A percentile compares a stretch with the other conserved stretches of the same genome.
phyloP scores from a whole-genome alignment of 306 rosid species.

The Dryas octopetala region DNA sequence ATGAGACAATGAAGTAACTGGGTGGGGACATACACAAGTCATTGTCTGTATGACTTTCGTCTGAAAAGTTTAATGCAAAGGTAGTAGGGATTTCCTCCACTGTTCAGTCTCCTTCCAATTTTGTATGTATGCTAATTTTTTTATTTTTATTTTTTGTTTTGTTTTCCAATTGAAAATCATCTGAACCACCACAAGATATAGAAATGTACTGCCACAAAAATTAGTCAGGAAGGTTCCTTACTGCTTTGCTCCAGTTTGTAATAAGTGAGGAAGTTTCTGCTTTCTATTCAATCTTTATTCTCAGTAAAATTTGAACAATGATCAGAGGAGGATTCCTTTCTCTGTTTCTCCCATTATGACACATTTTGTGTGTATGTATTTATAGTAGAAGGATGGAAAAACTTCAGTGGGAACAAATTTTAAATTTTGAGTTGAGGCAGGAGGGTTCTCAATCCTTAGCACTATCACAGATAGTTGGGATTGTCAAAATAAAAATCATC shows the following conservation, averaged over 20 bases:
- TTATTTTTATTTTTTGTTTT: background rate
- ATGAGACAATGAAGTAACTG: conserved; percentile 33
- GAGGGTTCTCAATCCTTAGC: background rate
- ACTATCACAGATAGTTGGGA: background rate
- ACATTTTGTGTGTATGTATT: background rate
- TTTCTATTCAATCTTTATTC: background rate
- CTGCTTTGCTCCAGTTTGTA: conserved; percentile 18
- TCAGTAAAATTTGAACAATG: background rate
- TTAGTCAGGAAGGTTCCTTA: conserved; percentile 20
- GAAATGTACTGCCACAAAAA: no score
- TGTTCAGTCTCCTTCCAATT: background rate
- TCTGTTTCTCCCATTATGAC: no score
- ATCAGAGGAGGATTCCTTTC: conserved; percentile 8
- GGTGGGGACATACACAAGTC: conserved; percentile 22
- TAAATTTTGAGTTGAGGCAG: background rate
- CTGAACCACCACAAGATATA: background rate
- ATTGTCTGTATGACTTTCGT: background rate
- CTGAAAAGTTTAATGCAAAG: background rate
- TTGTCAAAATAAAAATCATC: background rate
- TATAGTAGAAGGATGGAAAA: background rate
- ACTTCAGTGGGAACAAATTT: background rate
- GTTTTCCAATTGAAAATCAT: background rate
- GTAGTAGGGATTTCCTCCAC: background rate
- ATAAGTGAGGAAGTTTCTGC: conserved; percentile 30
- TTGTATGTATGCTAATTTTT: background rate